Percentiles rank a stretch among this genome's conserved stretches.
phyloP scores from a whole-genome alignment of 1,139 yeast genomes.

The Torulaspora globosa region DNA sequence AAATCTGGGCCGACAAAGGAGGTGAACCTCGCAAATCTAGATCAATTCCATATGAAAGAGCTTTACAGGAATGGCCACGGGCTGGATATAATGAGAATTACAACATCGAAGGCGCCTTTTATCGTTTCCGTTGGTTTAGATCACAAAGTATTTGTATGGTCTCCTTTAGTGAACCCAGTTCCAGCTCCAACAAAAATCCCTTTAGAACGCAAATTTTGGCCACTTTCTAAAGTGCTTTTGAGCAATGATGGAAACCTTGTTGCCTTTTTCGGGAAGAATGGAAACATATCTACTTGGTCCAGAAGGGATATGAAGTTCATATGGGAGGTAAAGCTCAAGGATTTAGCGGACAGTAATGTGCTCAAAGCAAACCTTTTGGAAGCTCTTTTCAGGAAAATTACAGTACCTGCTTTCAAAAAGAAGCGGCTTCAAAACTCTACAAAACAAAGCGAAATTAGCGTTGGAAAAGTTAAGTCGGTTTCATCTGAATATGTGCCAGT shows the following conservation, averaged over 20 bases:
- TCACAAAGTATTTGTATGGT: slow-evolving; percentile 68
- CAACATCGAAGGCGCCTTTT: slow-evolving; percentile 54
- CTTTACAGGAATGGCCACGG: slow-evolving; percentile 50
- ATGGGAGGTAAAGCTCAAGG: slow-evolving; percentile 40
- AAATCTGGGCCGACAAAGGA: not conserved
- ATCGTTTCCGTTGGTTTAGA: slow-evolving; percentile 71
- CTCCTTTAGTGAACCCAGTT: slow-evolving; percentile 51
- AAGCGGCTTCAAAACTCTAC: slow-evolving; percentile 39
- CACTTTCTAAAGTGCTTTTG: slow-evolving; percentile 56
- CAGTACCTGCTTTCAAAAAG: slow-evolving; percentile 49
- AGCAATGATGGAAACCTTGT: slow-evolving; percentile 59
- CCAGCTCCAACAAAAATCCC: slow-evolving; percentile 47
- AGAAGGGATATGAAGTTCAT: slow-evolving; percentile 49
- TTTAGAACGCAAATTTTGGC: slow-evolving; percentile 54
- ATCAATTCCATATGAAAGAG: slow-evolving; percentile 46
- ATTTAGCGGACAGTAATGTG: slow-evolving; percentile 35
- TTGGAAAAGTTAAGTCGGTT: slow-evolving; percentile 32
- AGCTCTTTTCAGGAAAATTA: slow-evolving; percentile 55
- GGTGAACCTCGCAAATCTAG: not conserved
- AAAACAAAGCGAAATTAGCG: slow-evolving; percentile 21
- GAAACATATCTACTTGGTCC: slow-evolving; percentile 56
- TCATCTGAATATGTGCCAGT: slow-evolving; percentile 28
- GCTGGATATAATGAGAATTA: slow-evolving; percentile 58
- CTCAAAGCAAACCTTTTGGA: slow-evolving; percentile 43
- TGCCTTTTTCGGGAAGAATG: slow-evolving; percentile 52